Evolutionary conservation across 768 basidiomycete species (phyloP).

Genomic region (Agrocybe chaxingu): DNA sequence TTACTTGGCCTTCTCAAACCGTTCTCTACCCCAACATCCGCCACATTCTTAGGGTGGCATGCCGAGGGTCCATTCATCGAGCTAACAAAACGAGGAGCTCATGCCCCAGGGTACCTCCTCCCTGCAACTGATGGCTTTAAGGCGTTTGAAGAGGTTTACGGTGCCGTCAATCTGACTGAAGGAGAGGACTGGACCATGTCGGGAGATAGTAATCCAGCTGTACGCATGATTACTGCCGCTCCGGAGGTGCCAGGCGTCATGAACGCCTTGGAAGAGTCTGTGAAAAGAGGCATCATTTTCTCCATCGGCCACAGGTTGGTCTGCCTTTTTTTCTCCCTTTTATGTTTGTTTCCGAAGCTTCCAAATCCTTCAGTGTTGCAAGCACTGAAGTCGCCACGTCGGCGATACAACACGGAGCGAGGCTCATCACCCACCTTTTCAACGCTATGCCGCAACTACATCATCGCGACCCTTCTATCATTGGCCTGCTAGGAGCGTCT

Average conservation of each 20-base stretch:
- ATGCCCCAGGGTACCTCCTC: slow-evolving; percentile 64
- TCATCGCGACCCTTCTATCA: slow-evolving; percentile 89
- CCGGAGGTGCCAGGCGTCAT: slow-evolving; percentile 86
- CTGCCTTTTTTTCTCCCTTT: not conserved
- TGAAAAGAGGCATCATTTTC: slow-evolving; percentile 66
- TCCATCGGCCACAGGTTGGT: slow-evolving; percentile 87
- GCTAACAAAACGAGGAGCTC: slow-evolving; percentile 79
- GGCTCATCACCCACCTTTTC: slow-evolving; percentile 90
- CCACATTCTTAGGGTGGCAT: slow-evolving; percentile 85
- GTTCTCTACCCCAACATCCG: slow-evolving; percentile 58
- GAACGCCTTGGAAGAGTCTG: slow-evolving; percentile 58
- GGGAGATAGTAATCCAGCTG: slow-evolving; percentile 43
- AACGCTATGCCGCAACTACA: slow-evolving; percentile 91
- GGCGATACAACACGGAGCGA: slow-evolving; percentile 70
- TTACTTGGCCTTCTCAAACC: slow-evolving; percentile 67
- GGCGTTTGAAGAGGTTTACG: slow-evolving; percentile 75
- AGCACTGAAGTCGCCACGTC: slow-evolving; percentile 68
- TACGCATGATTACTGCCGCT: slow-evolving; percentile 82
- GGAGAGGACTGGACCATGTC: slow-evolving; percentile 67
- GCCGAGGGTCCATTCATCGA: slow-evolving; percentile 90
- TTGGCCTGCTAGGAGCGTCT: slow-evolving; percentile 80
- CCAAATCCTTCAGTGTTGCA: slow-evolving; percentile 51
- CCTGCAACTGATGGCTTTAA: slow-evolving; percentile 59
- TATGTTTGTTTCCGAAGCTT: not conserved
- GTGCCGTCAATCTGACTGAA: slow-evolving; percentile 58